phyloP scores from a whole-genome alignment of 495 filamentous ascomycete genomes.

The Lichina pygmaea region DNA sequence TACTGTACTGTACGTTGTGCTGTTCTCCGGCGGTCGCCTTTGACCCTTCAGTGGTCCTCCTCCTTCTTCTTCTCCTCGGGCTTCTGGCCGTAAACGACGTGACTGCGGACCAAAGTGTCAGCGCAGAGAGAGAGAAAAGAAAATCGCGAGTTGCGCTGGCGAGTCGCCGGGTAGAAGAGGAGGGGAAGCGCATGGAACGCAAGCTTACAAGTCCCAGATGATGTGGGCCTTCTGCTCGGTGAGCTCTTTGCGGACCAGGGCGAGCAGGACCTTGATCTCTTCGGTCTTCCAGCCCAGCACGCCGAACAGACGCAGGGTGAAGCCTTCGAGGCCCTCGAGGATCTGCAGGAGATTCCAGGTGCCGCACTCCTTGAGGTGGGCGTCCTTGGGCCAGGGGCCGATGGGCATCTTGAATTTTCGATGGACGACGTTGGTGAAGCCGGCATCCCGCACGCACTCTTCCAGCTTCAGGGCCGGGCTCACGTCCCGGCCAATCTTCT shows the following conservation, averaged over 20 bases:
- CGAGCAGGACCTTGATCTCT: constrained; percentile 11
- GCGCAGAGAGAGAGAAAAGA: too few relatives aligned
- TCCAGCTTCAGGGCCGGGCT: constrained; percentile 2
- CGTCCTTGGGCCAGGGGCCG: constrained; percentile 5
- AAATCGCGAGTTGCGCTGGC: too few relatives aligned
- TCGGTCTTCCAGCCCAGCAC: constrained; percentile 10
- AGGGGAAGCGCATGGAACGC: too few relatives aligned
- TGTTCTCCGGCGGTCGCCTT: too few relatives aligned
- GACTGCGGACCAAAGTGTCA: not conserved
- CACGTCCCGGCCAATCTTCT: constrained; percentile 2
- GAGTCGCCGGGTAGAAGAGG: too few relatives aligned
- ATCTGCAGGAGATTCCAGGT: constrained; percentile 11
- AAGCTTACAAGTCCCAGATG: too few relatives aligned
- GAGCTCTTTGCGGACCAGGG: constrained; percentile 20
- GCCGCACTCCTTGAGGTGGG: constrained; percentile 11
- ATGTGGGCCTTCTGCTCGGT: too few relatives aligned
- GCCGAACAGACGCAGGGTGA: constrained; percentile 11
- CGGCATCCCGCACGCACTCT: constrained; percentile 3
- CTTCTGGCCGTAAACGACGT: not conserved
- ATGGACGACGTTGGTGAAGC: constrained; percentile 4
- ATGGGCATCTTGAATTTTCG: constrained; percentile 1
- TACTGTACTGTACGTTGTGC: too few relatives aligned
- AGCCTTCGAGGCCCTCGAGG: constrained; percentile 13
- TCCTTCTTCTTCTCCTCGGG: not conserved
- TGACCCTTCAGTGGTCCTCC: too few relatives aligned